Evolutionary conservation across 495 filamentous ascomycete genomes (phyloP).

Genomic region (Aspergillus heteromorphus): DNA sequence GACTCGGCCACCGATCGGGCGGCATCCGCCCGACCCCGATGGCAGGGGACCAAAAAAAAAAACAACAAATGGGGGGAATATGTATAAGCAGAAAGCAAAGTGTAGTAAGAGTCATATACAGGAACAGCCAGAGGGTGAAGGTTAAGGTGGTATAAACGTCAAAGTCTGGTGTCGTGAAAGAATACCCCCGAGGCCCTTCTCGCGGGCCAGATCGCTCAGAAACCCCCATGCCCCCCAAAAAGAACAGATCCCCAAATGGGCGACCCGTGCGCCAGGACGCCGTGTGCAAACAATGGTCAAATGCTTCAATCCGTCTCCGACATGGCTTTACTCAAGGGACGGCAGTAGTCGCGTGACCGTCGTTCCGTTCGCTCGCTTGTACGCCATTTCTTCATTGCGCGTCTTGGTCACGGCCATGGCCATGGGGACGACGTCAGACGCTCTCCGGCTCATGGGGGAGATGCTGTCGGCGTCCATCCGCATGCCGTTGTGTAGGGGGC

Average conservation of each 20-base stretch:
- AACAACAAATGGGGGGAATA: conserved; percentile 2
- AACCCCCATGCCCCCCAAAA: neutral
- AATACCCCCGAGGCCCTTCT: neutral
- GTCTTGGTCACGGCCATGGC: conserved; percentile 30
- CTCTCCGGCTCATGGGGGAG: conserved; percentile 20
- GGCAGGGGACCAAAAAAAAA: conserved; percentile 5
- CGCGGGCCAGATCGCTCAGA: neutral
- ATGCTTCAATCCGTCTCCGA: neutral
- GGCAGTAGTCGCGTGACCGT: conserved; percentile 33
- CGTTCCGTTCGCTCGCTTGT: conserved; percentile 46
- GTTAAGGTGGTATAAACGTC: conserved; percentile 15
- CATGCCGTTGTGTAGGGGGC: conserved; percentile 47
- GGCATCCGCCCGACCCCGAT: neutral
- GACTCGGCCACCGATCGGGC: neutral
- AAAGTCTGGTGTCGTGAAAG: conserved; percentile 14
- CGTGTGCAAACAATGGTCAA: conserved; percentile 8
- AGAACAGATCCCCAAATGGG: neutral
- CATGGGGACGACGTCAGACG: conserved; percentile 24
- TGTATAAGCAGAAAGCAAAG: conserved; percentile 10
- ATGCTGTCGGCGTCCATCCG: conserved; percentile 39
- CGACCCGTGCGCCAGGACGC: conserved; percentile 14
- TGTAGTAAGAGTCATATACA: conserved; percentile 18
- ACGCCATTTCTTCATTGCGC: conserved; percentile 34
- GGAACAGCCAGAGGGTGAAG: conserved; percentile 12
- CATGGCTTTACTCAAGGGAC: conserved; percentile 9